Evolutionary conservation across 208 protist genomes (phyloP), one percentile per base, ranked within the genome.

Genomic region (Acanthamoeba rhysodes): DNA sequence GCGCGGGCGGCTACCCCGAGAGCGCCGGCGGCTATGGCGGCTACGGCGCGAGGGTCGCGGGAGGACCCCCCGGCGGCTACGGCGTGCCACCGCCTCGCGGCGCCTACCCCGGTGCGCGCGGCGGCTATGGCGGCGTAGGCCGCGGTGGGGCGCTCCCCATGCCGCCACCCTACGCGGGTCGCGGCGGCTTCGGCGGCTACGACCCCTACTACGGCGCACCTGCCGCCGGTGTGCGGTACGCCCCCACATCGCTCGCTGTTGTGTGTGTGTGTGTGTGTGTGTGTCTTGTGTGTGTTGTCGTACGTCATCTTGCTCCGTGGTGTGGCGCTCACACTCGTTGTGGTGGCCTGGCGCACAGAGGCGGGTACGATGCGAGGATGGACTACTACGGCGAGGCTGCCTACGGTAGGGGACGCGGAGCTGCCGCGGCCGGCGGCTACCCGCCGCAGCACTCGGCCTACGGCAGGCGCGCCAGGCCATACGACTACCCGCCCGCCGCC

Each of bases 1-100:
- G 55, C 55, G 55, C 55, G 55, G 66, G 66, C 66, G 66, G 66
- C 66, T 74, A 74, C 32, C 66, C 66, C n/a, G 66, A 74, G 66
- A n/a, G n/a, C 66, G 55, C 55, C 10, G 55, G 55, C 55, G 55
- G 55, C 55, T 62, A 62, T 62, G 55, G 55, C 20, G 55, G 55
- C 20, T 62, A 62, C 55, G 55, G 55, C 55, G 20, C 16, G 37
- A 41, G 37, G 37, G 37, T 4, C 55, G 55, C 55, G 20, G 16
- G 55, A 12, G 55, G 55, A 22, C 66, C 66, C 48, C 20, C 22
- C 66, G 66, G 66, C 10, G 66, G 66, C 66, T 74, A 74, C 66
- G 22, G n/a, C n/a, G 66, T 37, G 22, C 10, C 66, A 37, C 22
- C 66, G 66, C 55, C 55, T 32, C 66, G 66, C 22, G 66, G 66